Percentiles rank a stretch among this genome's conserved stretches.
Conservation (phyloP, 768 basidiomycete genomes). For the Atractiella rhizophila region DNA sequence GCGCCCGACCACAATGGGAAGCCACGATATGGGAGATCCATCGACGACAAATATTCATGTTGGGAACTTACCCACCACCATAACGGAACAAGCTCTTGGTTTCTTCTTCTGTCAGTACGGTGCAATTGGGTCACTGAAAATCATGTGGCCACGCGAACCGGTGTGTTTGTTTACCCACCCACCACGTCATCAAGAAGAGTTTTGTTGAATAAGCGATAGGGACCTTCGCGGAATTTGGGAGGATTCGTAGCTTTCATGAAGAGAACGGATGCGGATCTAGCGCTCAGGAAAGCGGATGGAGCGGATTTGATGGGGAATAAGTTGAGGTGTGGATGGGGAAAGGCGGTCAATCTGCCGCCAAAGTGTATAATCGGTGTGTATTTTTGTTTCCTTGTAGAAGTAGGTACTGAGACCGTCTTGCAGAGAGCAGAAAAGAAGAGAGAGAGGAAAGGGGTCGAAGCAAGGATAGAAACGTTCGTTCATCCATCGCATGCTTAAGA, state of each 20-base stretch:
- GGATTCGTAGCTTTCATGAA: conserved; percentile 97
- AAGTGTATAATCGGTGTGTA: conserved; percentile 45
- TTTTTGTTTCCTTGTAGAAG: too few species aligned
- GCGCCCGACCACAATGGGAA: conserved; percentile 14
- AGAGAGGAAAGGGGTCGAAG: too few species aligned
- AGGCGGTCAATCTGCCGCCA: conserved; percentile 63
- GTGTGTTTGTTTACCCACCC: too few species aligned
- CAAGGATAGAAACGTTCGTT: too few species aligned
- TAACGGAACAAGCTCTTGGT: conserved; percentile 64
- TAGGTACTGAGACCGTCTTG: too few species aligned
- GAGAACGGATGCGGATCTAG: conserved; percentile 65
- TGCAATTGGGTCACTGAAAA: conserved; percentile 40
- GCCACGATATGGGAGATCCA: conserved; percentile 57
- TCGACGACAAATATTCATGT: conserved; percentile 92
- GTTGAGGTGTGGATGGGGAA: conserved; percentile 84
- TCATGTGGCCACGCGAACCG: conserved; percentile 11
- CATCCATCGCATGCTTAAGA: too few species aligned
- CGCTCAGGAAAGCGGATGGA: conserved; percentile 70
- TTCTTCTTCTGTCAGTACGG: conserved; percentile 74
- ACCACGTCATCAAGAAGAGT: too few species aligned
- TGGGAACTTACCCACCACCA: conserved; percentile 64
- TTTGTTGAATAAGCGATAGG: too few species aligned
- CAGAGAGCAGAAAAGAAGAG: too few species aligned
- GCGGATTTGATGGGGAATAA: conserved; percentile 80
- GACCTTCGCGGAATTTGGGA: conserved; percentile 60